Evolutionary conservation across 2,329 filamentous ascomycete species (phyloP), one percentile per base, ranked within the genome.

Genomic region (Penicillium sp.): DNA sequence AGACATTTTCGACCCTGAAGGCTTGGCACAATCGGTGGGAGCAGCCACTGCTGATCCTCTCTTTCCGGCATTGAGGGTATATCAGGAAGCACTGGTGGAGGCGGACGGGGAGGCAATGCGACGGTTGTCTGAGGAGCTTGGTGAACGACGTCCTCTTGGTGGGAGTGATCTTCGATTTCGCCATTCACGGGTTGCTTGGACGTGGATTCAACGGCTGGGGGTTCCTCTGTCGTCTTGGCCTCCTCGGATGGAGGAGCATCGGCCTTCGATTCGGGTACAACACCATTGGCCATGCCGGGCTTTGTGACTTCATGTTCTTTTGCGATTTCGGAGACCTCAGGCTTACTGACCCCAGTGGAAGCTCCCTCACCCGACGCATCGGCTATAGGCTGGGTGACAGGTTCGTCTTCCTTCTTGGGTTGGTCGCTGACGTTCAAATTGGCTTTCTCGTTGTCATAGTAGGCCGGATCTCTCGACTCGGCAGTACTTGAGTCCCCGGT

Each of bases 1-100:
- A 99, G 79, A 67, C 94, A 99, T 75, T 99, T 99, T 70, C 90
- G 88, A 26, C 92, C 91, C 73, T 89, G 86, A 67, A 94, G 85
- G 65, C 90, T 87, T 25, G 90, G 87, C 40, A 86, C 81, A 62
- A 93, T 84, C 1, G 92, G 87, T n/a, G 92, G 92, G 52, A 99
- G 78, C 33, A 99, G 80, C 76, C 84, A 90, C 67, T 87, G 86
- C 62, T 84, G 85, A 48, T 80, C 76, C 67, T 82, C 73, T 44
- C 77, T 73, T 14, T 77, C 63, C 9, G 61, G 45, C 20, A 53
- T 58, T 6, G 45, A 54, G 49, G 58, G 73, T 9, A 73, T 69
- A 43, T 76, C 70, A 63, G 64, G 75, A 43, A 25, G 35, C 20
- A 31, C 74, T 29, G 65, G 59, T 35, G 68, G 63, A 40, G 83